Evolutionary conservation across 2,329 filamentous ascomycete genomes (phyloP).

Genomic region (Cordyceps cicadae): DNA sequence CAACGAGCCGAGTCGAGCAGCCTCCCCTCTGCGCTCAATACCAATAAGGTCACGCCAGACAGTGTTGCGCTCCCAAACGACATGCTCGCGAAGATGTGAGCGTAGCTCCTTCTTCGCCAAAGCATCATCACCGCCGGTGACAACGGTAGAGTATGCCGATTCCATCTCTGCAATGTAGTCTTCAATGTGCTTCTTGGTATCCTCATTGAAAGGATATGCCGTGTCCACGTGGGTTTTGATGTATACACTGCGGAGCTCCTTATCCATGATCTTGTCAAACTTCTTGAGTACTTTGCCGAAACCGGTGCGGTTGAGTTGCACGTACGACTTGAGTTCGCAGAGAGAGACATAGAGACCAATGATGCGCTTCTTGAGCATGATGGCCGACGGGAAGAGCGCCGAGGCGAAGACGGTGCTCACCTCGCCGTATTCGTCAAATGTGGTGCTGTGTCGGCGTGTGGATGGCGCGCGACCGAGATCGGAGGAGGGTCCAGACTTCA

Average conservation of each 20-base stretch:
- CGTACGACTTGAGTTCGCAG: constrained; percentile 91
- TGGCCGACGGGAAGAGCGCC: constrained; percentile 54
- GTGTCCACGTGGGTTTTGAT: constrained; percentile 65
- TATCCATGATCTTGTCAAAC: constrained; percentile 92
- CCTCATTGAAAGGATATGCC: constrained; percentile 71
- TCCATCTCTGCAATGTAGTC: constrained; percentile 69
- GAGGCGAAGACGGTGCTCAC: constrained; percentile 54
- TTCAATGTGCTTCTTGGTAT: constrained; percentile 63
- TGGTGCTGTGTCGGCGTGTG: constrained; percentile 53
- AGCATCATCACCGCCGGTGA: constrained; percentile 70
- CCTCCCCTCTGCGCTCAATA: constrained; percentile 90
- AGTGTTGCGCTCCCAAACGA: constrained; percentile 97
- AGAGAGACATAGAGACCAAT: constrained; percentile 82
- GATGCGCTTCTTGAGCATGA: constrained; percentile 88
- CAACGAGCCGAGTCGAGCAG: constrained; percentile 80
- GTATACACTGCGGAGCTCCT: constrained; percentile 68
- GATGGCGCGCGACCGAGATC: constrained; percentile 43
- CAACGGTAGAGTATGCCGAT: constrained; percentile 67
- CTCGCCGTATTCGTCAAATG: constrained; percentile 72
- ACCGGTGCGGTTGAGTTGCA: constrained; percentile 92
- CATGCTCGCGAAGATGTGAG: constrained; percentile 86
- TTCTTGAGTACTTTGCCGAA: constrained; percentile 97
- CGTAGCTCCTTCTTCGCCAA: constrained; percentile 78
- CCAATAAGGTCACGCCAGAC: constrained; percentile 99
- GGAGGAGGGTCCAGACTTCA: constrained; percentile 54